Evolutionary conservation across 1,284 basidiomycete genomes (phyloP), one percentile per base, ranked within the genome.

Genomic region (Boletellus deceptivus): DNA sequence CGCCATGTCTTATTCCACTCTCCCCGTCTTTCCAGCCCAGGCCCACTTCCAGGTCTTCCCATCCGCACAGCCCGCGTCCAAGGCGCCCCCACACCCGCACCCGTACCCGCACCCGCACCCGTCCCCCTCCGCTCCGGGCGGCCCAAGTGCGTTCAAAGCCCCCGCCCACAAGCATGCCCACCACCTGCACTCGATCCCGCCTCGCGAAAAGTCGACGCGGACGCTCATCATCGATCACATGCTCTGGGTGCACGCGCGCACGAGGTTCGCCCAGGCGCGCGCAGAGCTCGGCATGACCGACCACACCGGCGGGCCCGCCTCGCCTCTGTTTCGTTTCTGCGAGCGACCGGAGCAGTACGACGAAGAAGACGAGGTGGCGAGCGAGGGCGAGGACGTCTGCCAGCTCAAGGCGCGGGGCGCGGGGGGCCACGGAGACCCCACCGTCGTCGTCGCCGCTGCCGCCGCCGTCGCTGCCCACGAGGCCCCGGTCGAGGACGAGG

Each of bases 151-250:
- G 5, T 68, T 70, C 61, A 65, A 68, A 43, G 56, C 67, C 5
- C 69, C 70, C 16, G 70, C 71, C 0, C 72, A 72, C 54, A 67
- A 69, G 39, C 70, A 71, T 59, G 74, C 73, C 1, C 74, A 76
- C 52, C 74, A 75, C 52, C 55, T 75, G 1, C 74, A 83, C 62
- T 83, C 86, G 8, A 89, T 90, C 45, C 87, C 86, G 14, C 88
- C 84, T 9, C 72, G 84, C 49, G 87, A 88, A 70, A 91, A 88
- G 73, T 89, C 83, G 39, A 90, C 85, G 25, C 75, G 85, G 50
- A 91, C 85, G 18, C 75, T 91, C 46, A 91, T 91, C 57, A 80
- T 91, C 52, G 89, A 91, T 68, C 86, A 91, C 68, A 80, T 89
- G 73, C 72, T 91, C 50, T 91, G 86, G 87, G 84, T 86, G 6